Conservation (phyloP, 352 stramenopile species). For the Phytophthora crassamura region DNA sequence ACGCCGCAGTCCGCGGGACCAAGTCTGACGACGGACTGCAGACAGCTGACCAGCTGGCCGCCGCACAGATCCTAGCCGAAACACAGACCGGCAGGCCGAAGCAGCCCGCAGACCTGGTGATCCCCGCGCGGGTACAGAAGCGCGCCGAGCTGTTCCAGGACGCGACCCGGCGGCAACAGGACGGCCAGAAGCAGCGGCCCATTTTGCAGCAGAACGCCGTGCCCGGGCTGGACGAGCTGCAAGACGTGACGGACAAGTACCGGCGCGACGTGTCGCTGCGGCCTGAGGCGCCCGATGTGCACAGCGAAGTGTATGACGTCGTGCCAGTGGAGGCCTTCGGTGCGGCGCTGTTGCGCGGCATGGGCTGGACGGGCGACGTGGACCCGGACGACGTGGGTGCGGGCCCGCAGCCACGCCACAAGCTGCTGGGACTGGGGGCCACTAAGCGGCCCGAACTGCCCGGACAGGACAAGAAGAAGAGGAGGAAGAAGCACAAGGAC, state of each 20-base stretch:
- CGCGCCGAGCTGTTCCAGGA: slow-evolving; percentile 51
- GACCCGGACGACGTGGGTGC: slow-evolving; percentile 50
- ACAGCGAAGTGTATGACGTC: slow-evolving; percentile 84
- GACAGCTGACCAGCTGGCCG: slow-evolving; percentile 51
- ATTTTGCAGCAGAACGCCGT: slow-evolving; percentile 83
- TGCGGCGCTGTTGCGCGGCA: slow-evolving; percentile 94
- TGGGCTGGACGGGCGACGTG: slow-evolving; percentile 95
- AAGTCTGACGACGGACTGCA: slow-evolving; percentile 3
- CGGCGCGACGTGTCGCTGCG: slow-evolving; percentile 81
- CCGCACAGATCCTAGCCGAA: slow-evolving; percentile 49
- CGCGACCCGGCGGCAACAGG: too few relatives aligned
- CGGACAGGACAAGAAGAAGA: slow-evolving; percentile 53
- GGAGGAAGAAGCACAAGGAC: slow-evolving; percentile 33
- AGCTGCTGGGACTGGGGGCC: slow-evolving; percentile 93
- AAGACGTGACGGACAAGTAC: slow-evolving; percentile 86
- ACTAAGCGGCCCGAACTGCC: slow-evolving; percentile 71
- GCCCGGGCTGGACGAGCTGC: slow-evolving; percentile 66
- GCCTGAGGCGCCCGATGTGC: slow-evolving; percentile 83
- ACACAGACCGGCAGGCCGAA: slow-evolving; percentile 11
- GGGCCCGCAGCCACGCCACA: slow-evolving; percentile 83
- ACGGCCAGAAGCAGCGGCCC: slow-evolving; percentile 44
- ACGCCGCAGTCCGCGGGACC: too few relatives aligned
- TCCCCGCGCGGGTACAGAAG: slow-evolving; percentile 40
- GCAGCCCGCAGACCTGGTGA: slow-evolving; percentile 50
- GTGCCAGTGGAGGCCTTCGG: slow-evolving; percentile 97